These are phyloP conservation scores for Gomphus sp. DNA, from an alignment of 1,284 basidiomycete genomes.

Conservation along the genomic window DNA sequence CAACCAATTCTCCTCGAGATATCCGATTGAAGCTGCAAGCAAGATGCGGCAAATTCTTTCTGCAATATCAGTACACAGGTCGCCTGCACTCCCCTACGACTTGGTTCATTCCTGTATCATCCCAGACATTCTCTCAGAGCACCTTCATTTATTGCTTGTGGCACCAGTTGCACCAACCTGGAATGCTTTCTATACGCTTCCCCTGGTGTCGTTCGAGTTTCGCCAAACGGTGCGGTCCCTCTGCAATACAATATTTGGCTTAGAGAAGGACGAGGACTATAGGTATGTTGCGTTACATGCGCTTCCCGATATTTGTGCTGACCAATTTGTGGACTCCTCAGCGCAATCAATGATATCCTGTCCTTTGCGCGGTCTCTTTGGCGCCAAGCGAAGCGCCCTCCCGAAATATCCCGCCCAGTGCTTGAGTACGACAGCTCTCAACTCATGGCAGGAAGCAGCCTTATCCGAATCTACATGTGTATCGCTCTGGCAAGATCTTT, in stretches of 20 bases:
- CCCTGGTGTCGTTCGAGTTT: neutral
- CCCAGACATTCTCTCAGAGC: neutral
- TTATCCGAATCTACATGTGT: slow-evolving; percentile 6
- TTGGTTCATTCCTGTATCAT: neutral
- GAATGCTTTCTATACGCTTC: neutral
- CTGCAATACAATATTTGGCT: neutral
- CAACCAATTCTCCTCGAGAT: too few species aligned
- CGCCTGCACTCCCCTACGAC: neutral
- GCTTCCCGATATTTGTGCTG: neutral
- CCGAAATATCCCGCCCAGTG: neutral
- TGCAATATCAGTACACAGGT: neutral
- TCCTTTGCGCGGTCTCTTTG: neutral
- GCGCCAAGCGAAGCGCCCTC: neutral
- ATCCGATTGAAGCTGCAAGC: neutral
- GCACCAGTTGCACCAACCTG: neutral
- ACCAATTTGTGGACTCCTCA: neutral
- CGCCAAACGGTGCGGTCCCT: neutral
- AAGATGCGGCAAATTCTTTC: neutral
- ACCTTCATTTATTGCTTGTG: neutral
- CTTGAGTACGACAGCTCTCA: neutral
- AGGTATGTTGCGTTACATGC: neutral
- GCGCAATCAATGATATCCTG: neutral
- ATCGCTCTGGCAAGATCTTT: neutral
- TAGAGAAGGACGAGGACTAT: neutral
- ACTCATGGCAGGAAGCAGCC: neutral